These are phyloP conservation scores for Camellia lanceoleosa DNA, from an alignment of 148 eudicot genomes.

Conservation along the genomic window DNA sequence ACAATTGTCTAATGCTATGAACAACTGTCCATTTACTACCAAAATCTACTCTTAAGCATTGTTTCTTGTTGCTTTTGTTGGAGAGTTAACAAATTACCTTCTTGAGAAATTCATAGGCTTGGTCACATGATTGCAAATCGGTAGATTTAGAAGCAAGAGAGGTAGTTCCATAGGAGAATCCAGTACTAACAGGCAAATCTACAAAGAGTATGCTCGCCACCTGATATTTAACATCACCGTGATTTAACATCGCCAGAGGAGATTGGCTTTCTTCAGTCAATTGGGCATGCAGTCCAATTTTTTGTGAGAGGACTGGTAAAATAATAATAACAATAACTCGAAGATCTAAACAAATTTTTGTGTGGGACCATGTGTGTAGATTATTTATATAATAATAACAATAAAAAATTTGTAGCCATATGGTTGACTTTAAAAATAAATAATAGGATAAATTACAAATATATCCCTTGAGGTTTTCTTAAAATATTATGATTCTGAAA, in stretches of 20 bases:
- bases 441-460: too few species aligned
- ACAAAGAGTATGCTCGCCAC: constrained; percentile 62
- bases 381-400: too few species aligned
- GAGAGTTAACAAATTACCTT: constrained; percentile 35
- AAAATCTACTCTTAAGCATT: too few species aligned
- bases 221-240: constrained; percentile 22
- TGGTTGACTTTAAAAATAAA: too few species aligned
- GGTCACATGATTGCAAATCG: constrained; percentile 36
- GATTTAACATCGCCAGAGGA: background rate
- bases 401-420: too few species aligned
- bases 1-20: background rate
- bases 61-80: background rate
- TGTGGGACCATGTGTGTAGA: too few species aligned
- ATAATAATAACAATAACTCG: too few species aligned
- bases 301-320: background rate
- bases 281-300: background rate
- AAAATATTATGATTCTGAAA: too few species aligned
- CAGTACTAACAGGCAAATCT: constrained; percentile 65
- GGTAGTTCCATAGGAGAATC: constrained; percentile 65
- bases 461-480: too few species aligned
- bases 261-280: too few species aligned
- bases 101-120: constrained; percentile 38
- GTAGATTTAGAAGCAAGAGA: constrained; percentile 32
- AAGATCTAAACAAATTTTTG: too few species aligned
- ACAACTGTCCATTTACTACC: background rate